Evolutionary conservation across 371 early-diverging fungal species (phyloP).

Genomic region (Capillidium rhysosporum): DNA sequence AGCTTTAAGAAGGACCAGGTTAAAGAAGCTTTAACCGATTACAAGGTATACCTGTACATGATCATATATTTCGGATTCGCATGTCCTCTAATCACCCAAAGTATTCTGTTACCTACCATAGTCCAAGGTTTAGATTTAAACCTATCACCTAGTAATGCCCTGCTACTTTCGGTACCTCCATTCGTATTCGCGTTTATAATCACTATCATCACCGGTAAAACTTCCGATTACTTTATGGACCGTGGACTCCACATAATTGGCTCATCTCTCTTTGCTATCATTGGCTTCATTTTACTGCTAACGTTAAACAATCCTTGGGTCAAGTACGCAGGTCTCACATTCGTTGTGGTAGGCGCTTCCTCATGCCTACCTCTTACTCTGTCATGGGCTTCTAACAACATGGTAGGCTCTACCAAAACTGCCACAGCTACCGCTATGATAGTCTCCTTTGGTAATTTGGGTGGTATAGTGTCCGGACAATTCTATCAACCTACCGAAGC

Average conservation of each 20-base stretch:
- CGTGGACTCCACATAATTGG: slow-evolving; percentile 12
- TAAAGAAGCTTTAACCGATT: slow-evolving; percentile 20
- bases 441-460: slow-evolving; percentile 33
- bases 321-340: slow-evolving; percentile 8
- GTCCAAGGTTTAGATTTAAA: slow-evolving; percentile 18
- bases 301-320: slow-evolving; percentile 4
- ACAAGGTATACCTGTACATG: slow-evolving; percentile 18
- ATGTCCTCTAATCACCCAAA: slow-evolving; percentile 17
- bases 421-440: slow-evolving; percentile 28
- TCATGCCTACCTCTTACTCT: slow-evolving; percentile 7
- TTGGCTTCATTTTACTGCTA: slow-evolving; percentile 12
- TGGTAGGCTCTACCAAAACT: slow-evolving; percentile 35
- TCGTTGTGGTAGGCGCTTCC: slow-evolving; percentile 10
- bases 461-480: slow-evolving; percentile 10
- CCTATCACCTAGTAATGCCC: slow-evolving; percentile 17
- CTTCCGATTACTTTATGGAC: slow-evolving; percentile 12
- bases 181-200: slow-evolving; percentile 14
- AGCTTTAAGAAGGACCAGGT: slow-evolving; percentile 17
- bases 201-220: slow-evolving; percentile 12
- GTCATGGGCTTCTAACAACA: slow-evolving; percentile 24
- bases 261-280: slow-evolving; percentile 3
- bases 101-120: slow-evolving; percentile 31
- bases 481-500: slow-evolving; percentile 8
- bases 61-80: slow-evolving; percentile 16
- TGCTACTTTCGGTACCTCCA: slow-evolving; percentile 19